Base-by-base conservation (phyloP, 768 basidiomycete species). In the Xerocomellus chrysenteron region DNA sequence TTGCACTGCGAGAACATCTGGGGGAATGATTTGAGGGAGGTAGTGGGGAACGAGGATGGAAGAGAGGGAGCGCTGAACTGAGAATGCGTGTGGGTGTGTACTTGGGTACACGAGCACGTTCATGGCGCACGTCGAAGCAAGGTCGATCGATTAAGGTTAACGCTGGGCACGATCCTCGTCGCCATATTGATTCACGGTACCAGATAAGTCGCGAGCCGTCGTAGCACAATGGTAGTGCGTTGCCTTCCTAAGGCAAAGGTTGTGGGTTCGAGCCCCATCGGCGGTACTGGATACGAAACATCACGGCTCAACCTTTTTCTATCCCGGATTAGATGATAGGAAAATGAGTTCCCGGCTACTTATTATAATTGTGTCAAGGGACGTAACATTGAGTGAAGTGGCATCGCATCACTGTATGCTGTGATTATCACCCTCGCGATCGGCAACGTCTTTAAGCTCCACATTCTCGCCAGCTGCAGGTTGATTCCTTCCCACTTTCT, bases 31-130 rank as follows among this genome's bases (percentile, higher is more conserved):
- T 56, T 92, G 90, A 42, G 96, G 84, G 13, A 90, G 83, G 69
- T 94, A 95, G 68, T 86, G 80, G 0, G 92, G 87, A 14, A 79
- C 65, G 19, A 96, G 82, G 30, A 89, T 63, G 3, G 78, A 66
- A 32, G 80, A 77, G 17, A 94, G 80, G 1, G 74, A 84, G 59
- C 8, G 82, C 69, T 60, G 80, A 66, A 52, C 74, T 62, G 40
- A 81, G 69, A 10, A 77, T 79, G 33, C 75, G 11, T 81, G 70
- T 9, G 82, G 78, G 57, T 88, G 86, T 39, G 84, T 79, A 5
- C 84, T 87, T 49, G 82, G 71, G 69, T 88, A 89, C 50, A 90
- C 78, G 55, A 91, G 81, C n/a, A 92, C 86, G 71, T 91, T 83
- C 85, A 90, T 90, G 39, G 36, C 5, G 5, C 5, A 3, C 17